Percentiles rank a stretch among this genome's conserved stretches.
Evolutionary conservation across 306 rosid genomes (phyloP).

Genomic region (Mimosa bimucronata): DNA sequence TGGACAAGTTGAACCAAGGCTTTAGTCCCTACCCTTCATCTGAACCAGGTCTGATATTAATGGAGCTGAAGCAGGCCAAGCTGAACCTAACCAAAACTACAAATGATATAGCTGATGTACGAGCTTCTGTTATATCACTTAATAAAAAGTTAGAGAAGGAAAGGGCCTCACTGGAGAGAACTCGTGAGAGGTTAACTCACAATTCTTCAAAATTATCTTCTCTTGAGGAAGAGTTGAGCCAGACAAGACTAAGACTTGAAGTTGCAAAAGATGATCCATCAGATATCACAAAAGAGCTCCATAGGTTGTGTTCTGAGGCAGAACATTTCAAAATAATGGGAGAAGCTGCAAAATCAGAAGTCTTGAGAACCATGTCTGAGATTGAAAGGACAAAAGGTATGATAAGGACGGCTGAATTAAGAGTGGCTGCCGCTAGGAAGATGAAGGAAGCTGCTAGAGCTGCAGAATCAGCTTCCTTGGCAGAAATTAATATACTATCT

Average conservation of each 20-base stretch:
- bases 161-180: constrained; percentile 71
- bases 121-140: constrained; percentile 65
- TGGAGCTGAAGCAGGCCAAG: constrained; percentile 88
- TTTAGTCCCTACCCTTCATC: constrained; percentile 46
- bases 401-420: constrained; percentile 78
- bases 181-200: constrained; percentile 69
- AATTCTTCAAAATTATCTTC: constrained; percentile 66
- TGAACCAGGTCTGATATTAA: constrained; percentile 60
- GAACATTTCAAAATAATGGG: constrained; percentile 75
- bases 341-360: constrained; percentile 73
- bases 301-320: constrained; percentile 64
- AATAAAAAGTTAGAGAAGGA: constrained; percentile 83
- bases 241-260: constrained; percentile 66
- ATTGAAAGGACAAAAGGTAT: constrained; percentile 74
- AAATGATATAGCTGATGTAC: constrained; percentile 76
- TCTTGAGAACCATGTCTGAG: constrained; percentile 64
- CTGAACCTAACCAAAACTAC: constrained; percentile 77
- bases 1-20: constrained; percentile 34
- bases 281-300: constrained; percentile 72
- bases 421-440: constrained; percentile 85
- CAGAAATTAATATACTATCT: constrained; percentile 67
- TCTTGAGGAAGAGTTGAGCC: constrained; percentile 85
- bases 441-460: constrained; percentile 97
- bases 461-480: constrained; percentile 75
- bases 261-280: constrained; percentile 61